phyloP scores from a whole-genome alignment of 805 yeast species.

The Candida gorgasii region DNA sequence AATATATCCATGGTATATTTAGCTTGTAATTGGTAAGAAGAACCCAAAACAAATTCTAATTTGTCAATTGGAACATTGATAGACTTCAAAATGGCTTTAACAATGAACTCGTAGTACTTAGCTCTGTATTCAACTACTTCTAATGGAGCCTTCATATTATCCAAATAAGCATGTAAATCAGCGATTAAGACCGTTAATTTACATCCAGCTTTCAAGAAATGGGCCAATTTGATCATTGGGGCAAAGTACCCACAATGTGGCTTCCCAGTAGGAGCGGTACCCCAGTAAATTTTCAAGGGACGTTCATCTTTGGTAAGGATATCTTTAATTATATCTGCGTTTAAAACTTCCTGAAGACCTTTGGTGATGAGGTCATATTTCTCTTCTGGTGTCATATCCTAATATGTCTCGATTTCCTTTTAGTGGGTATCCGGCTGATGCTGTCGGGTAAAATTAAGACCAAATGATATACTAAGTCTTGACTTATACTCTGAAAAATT shows the following conservation, averaged over 20 bases:
- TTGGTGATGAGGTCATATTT: constrained; percentile 77
- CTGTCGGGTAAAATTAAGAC: too few species aligned
- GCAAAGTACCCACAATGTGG: constrained; percentile 99
- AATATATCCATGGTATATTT: constrained; percentile 89
- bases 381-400: constrained; percentile 51
- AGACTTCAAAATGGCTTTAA: constrained; percentile 81
- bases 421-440: too few species aligned
- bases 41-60: constrained; percentile 81
- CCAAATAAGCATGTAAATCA: constrained; percentile 94
- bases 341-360: constrained; percentile 88
- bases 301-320: constrained; percentile 79
- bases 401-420: too few species aligned
- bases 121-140: constrained; percentile 90
- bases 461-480: too few species aligned
- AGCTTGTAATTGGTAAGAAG: constrained; percentile 78
- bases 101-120: constrained; percentile 78
- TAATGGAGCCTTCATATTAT: constrained; percentile 97
- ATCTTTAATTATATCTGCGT: constrained; percentile 82
- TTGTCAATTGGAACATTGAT: constrained; percentile 92
- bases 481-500: background rate
- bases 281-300: constrained; percentile 92
- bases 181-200: constrained; percentile 90
- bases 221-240: constrained; percentile 95
- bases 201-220: constrained; percentile 93
- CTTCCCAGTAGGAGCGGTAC: constrained; percentile 98